These are phyloP conservation scores for Neofusicoccum ribis DNA, from an alignment of 2,329 filamentous ascomycete genomes.

Conservation along the genomic window DNA sequence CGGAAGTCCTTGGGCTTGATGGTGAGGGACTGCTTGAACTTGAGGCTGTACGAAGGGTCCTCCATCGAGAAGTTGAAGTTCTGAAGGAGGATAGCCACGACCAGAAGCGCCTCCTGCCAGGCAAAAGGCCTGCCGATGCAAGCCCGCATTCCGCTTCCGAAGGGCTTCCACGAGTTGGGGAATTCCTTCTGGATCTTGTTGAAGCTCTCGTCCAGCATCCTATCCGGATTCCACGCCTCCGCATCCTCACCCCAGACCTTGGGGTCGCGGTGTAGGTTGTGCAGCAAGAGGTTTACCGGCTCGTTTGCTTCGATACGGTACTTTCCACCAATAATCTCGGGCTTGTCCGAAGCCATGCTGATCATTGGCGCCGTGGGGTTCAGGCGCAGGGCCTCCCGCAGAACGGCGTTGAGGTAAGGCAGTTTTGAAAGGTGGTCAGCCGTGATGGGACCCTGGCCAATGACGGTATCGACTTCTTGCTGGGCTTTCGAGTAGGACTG, in stretches of 20 bases:
- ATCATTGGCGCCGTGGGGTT: constrained; percentile 57
- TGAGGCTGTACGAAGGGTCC: constrained; percentile 45
- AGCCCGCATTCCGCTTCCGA: constrained; percentile 54
- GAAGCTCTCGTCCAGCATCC: constrained; percentile 49
- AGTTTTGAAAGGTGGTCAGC: constrained; percentile 54
- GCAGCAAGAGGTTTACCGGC: constrained; percentile 33
- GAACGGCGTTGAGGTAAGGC: constrained; percentile 55
- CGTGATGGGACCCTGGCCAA: constrained; percentile 48
- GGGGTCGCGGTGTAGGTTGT: constrained; percentile 44
- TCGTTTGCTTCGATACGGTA: constrained; percentile 39
- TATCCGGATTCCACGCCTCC: constrained; percentile 47
- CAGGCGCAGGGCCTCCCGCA: constrained; percentile 58
- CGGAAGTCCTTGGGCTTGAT: constrained; percentile 47
- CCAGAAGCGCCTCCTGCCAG: constrained; percentile 55
- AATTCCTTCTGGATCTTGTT: constrained; percentile 39
- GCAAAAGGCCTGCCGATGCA: constrained; percentile 58
- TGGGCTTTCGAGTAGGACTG: constrained; percentile 51
- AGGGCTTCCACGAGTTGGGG: constrained; percentile 52
- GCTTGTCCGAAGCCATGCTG: constrained; percentile 34
- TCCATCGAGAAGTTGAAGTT: constrained; percentile 47
- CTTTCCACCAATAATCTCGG: constrained; percentile 37
- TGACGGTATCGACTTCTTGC: constrained; percentile 55
- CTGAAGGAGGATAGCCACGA: constrained; percentile 45
- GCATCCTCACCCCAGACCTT: constrained; percentile 47
- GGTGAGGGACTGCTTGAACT: constrained; percentile 47